Percentiles rank a stretch among this genome's conserved stretches.
These are phyloP conservation scores for Sisymbrium irio DNA, from an alignment of 345 rosid species.

Conservation along the genomic window DNA sequence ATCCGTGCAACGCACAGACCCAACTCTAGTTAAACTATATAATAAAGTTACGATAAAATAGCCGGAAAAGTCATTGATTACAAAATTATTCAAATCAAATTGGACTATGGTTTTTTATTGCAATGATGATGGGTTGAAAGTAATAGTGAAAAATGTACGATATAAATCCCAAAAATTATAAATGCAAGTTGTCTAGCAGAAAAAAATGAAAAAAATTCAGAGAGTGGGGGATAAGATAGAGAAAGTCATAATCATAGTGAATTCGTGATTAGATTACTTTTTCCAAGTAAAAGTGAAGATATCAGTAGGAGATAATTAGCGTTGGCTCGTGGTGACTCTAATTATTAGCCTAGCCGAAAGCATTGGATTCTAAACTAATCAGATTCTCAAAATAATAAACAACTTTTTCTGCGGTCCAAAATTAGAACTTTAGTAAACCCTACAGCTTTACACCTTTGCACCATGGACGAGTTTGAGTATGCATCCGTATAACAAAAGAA, in stretches of 20 bases:
- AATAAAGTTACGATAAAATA: too few species aligned
- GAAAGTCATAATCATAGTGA: background rate
- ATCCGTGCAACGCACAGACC: too few species aligned
- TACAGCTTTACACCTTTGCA: background rate
- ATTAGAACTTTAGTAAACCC: background rate
- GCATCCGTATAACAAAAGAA: background rate
- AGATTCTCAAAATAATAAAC: background rate
- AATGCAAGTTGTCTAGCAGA: background rate
- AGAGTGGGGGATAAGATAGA: background rate
- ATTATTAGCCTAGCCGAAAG: conserved; percentile 38
- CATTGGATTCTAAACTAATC: conserved; percentile 33
- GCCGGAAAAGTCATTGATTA: conserved; percentile 7
- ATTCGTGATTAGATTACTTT: background rate
- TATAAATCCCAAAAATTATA: background rate
- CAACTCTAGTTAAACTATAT: background rate
- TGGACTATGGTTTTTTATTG: conserved; percentile 11
- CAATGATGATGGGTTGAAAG: background rate
- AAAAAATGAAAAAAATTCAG: background rate
- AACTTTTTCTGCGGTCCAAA: conserved; percentile 15
- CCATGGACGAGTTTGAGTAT: background rate
- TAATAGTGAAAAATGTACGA: background rate
- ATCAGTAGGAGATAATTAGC: conserved; percentile 17
- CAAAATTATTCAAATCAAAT: background rate
- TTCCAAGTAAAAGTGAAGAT: conserved; percentile 24
- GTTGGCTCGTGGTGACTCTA: conserved; percentile 25